Evolutionary conservation across 192 early-diverging fungal species (phyloP), one percentile per base, ranked within the genome.

Genomic region (Coemansia sp.): DNA sequence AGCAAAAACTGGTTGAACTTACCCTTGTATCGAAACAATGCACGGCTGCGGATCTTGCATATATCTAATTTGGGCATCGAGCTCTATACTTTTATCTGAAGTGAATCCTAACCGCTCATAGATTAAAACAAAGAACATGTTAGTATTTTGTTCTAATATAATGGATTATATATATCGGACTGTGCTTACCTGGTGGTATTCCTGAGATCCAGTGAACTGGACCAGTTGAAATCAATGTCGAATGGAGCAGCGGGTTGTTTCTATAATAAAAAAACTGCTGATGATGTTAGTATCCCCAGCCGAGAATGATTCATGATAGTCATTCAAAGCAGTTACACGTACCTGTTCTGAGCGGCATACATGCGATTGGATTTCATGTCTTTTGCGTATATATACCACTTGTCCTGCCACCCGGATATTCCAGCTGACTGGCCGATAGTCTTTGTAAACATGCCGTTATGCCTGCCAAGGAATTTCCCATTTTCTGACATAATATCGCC

Each of bases 401-500:
- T 91, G 20, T 88, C 73, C 46, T 71, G 72, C 39, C 87, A 88
- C 63, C 92, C 82, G 36, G 82, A 60, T 24, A 95, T 89, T 1
- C 87, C 78, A 0, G 92, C 90, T 0, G 87, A 70, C 78, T 98
- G 95, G 6, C 96, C 96, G 46, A 97, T 89, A 1, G 95, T 95
- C 64, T 88, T 93, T 11, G 85, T 83, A 69, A 87, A 88, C 24
- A 95, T 46, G 0, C 94, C 94, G 4, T 78, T 69, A 65, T 95
- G 93, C 16, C 31, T 53, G 1, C 71, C 78, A 0, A 87, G 55
- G 0, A 69, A 33, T 1, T 47, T 29, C 15, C 86, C 86, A 47
- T 84, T 73, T 20, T 69, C 38, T 1, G 83, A 69, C 18, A 89
- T 50, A 49, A 90, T 75, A 13, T 71, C 60, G 39, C 87, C 87